phyloP scores from a whole-genome alignment of 2,329 filamentous ascomycete genomes.

The Acarospora socialis region DNA sequence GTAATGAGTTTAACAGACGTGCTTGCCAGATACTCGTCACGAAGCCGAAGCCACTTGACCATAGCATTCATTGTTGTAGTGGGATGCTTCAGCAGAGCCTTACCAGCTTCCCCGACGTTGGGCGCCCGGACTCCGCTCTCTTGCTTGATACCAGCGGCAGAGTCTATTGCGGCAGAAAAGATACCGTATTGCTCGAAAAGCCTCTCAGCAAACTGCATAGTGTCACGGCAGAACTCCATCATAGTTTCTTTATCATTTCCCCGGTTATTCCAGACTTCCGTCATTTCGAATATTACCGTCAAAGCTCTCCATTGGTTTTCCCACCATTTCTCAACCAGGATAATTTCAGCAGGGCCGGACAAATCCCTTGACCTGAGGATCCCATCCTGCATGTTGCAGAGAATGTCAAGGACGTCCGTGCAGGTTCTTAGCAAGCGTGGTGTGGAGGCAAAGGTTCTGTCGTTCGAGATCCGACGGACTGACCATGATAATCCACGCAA shows the following conservation, averaged over 20 bases:
- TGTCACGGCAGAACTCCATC: conserved; percentile 86
- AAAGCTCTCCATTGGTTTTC: conserved; percentile 68
- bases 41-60: conserved; percentile 77
- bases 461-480: conserved; percentile 39
- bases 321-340: conserved; percentile 67
- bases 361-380: conserved; percentile 46
- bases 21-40: conserved; percentile 71
- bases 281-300: conserved; percentile 65
- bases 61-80: conserved; percentile 52
- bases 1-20: conserved; percentile 70
- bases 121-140: conserved; percentile 17
- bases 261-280: conserved; percentile 64
- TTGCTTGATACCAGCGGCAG: conserved; percentile 26
- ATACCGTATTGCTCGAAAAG: conserved; percentile 76
- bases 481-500: conserved; percentile 43
- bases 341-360: conserved; percentile 43
- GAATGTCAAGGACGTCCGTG: conserved; percentile 46
- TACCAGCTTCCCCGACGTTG: conserved; percentile 24
- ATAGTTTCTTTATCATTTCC: conserved; percentile 60
- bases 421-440: conserved; percentile 47
- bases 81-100: conserved; percentile 49
- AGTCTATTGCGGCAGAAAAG: conserved; percentile 55
- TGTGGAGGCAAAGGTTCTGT: conserved; percentile 45
- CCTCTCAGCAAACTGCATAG: conserved; percentile 82
- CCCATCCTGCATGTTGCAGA: conserved; percentile 49